Conservation (phyloP, 257 asterid genomes). For the Jacaranda mimosifolia region DNA sequence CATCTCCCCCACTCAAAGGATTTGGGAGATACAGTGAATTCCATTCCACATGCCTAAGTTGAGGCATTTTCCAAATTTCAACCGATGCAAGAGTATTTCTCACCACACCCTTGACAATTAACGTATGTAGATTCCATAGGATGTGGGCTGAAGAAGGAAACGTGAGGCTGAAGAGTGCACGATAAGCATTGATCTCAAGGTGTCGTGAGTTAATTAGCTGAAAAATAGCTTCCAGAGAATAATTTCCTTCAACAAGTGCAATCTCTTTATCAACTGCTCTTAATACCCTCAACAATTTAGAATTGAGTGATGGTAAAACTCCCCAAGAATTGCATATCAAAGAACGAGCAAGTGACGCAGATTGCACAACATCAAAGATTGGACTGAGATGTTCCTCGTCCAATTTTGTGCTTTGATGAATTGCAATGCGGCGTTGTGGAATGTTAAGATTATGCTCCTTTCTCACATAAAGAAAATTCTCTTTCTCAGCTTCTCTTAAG, state of each 20-base stretch:
- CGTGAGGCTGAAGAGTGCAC: too few relatives aligned
- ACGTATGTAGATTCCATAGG: neutral
- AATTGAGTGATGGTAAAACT: too few relatives aligned
- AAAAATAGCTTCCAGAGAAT: neutral
- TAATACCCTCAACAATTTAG: neutral
- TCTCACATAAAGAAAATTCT: neutral
- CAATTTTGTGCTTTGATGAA: too few relatives aligned
- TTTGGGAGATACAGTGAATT: neutral
- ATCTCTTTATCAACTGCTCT: neutral
- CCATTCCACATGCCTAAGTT: neutral
- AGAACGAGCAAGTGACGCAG: too few relatives aligned
- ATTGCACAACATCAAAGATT: too few relatives aligned
- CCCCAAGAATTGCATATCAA: too few relatives aligned
- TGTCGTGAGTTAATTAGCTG: neutral
- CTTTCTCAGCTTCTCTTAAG: slow-evolving; percentile 21
- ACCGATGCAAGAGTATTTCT: neutral
- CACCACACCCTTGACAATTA: neutral
- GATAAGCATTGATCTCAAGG: neutral
- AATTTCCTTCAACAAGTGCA: too few relatives aligned
- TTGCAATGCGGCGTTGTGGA: slow-evolving; percentile 11
- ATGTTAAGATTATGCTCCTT: neutral
- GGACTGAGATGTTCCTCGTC: too few relatives aligned
- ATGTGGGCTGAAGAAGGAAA: neutral
- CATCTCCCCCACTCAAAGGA: neutral
- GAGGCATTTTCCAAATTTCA: neutral